Evolutionary conservation across 345 rosid species (phyloP), one percentile per base, ranked within the genome.

Genomic region (Microcos paniculata): DNA sequence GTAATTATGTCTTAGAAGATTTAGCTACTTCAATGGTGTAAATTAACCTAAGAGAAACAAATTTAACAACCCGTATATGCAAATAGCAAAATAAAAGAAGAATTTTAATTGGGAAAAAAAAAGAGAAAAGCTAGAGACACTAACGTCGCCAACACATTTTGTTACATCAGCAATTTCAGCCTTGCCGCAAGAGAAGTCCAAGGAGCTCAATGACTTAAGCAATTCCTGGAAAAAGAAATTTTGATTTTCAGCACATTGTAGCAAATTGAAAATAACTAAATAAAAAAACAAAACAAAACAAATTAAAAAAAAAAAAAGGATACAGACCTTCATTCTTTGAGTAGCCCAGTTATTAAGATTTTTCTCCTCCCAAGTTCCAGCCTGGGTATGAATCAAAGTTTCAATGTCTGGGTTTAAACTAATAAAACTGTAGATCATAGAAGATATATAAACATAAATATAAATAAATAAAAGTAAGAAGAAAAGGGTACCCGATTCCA

Each of bases 361-460:
- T 71, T 93, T 95, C 80, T 95, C 98, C 83, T 95, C 99, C 99
- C 99, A 95, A 64, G 99, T 95, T 45, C 98, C 99, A 33, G 98
- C 99, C 99, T 95, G 69, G 9, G 61, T 3, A 26, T 35, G 35
- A 40, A 75, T 24, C 58, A 23, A 8, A 19, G 23, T 8, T n/a
- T n/a, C n/a, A n/a, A n/a, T n/a, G n/a, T n/a, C n/a, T n/a, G n/a
- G n/a, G n/a, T n/a, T n/a, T n/a, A n/a, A n/a, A n/a, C n/a, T 18
- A 31, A 16, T 33, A 68, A 68, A 68, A 68, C 42, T 6, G 18
- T 8, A 68, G 40, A 24, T 42, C 55, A 16, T 30, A 19, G 24
- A 66, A 65, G 7, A 21, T 2, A 12, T 8, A n/a, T n/a, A 8
- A 42, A 43, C 8, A 62, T 55, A 55, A 23, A 19, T 57, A 78